These are phyloP conservation scores for Aspergillus unguis DNA, from an alignment of 2,329 filamentous ascomycete genomes.

Conservation along the genomic window DNA sequence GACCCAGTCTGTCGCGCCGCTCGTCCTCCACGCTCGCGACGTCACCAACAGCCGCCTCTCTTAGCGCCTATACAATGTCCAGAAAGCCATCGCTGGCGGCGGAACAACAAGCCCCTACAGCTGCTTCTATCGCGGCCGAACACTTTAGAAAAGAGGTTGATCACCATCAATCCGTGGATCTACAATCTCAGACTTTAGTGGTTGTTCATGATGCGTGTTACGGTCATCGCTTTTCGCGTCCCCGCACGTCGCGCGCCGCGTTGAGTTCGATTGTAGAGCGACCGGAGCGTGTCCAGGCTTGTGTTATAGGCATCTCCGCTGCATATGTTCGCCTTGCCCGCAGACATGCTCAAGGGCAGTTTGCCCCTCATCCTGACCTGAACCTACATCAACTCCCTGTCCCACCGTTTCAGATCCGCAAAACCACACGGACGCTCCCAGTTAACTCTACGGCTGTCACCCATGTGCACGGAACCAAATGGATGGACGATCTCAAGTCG, in stretches of 20 bases:
- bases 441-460: slow-evolving; percentile 75
- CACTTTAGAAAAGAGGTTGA: slow-evolving; percentile 69
- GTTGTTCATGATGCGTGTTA: slow-evolving; percentile 93
- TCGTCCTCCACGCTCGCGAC: slow-evolving; percentile 31
- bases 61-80: slow-evolving; percentile 22
- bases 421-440: slow-evolving; percentile 68
- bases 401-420: slow-evolving; percentile 79
- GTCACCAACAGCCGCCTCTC: slow-evolving; percentile 21
- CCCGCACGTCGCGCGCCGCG: slow-evolving; percentile 67
- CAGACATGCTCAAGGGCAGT: slow-evolving; percentile 67
- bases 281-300: slow-evolving; percentile 84
- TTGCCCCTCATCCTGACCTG: slow-evolving; percentile 63
- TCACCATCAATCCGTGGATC: slow-evolving; percentile 51
- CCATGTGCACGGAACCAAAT: slow-evolving; percentile 83
- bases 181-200: slow-evolving; percentile 65
- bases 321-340: slow-evolving; percentile 90
- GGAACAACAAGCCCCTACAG: slow-evolving; percentile 39
- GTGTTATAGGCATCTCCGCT: slow-evolving; percentile 73
- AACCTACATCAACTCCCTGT: slow-evolving; percentile 54
- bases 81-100: slow-evolving; percentile 24
- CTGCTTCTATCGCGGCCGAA: slow-evolving; percentile 60
- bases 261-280: slow-evolving; percentile 85
- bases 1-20: slow-evolving; percentile 32
- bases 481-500: slow-evolving; percentile 86
- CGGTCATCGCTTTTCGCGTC: slow-evolving; percentile 84